Conservation (phyloP, 345 rosid species). For the Dipteronia dyeriana region DNA sequence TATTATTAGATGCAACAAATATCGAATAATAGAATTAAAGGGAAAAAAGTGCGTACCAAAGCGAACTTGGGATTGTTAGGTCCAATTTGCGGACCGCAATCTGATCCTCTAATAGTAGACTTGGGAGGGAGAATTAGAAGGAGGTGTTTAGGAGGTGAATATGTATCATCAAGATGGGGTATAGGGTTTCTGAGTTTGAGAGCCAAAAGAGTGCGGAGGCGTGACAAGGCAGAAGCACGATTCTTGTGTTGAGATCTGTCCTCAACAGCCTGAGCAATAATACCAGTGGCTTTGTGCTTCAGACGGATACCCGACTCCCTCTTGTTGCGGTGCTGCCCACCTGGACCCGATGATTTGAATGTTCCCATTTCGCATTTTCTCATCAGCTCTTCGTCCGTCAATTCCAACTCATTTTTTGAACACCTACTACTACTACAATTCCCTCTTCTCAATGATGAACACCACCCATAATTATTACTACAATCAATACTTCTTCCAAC, state of each 20-base stretch:
- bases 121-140: constrained; percentile 85
- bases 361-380: constrained; percentile 70
- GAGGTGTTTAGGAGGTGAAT: constrained; percentile 77
- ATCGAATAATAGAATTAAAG: not conserved
- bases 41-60: constrained; percentile 41
- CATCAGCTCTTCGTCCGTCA: constrained; percentile 74
- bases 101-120: constrained; percentile 66
- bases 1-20: not conserved
- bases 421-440: too few relatives aligned
- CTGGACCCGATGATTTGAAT: constrained; percentile 82
- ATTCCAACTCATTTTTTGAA: constrained; percentile 41
- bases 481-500: too few relatives aligned
- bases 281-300: constrained; percentile 83
- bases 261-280: constrained; percentile 82
- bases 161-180: constrained; percentile 39
- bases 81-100: constrained; percentile 80
- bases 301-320: constrained; percentile 92
- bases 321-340: constrained; percentile 97
- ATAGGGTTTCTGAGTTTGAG: constrained; percentile 77
- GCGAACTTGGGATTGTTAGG: constrained; percentile 86
- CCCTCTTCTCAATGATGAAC: too few relatives aligned
- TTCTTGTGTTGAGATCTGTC: constrained; percentile 96
- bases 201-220: constrained; percentile 80
- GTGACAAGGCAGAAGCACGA: constrained; percentile 76
- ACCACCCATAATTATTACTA: constrained; percentile 6